Evolutionary conservation across 495 filamentous ascomycete species (phyloP).

Genomic region (Daldinia decipiens): DNA sequence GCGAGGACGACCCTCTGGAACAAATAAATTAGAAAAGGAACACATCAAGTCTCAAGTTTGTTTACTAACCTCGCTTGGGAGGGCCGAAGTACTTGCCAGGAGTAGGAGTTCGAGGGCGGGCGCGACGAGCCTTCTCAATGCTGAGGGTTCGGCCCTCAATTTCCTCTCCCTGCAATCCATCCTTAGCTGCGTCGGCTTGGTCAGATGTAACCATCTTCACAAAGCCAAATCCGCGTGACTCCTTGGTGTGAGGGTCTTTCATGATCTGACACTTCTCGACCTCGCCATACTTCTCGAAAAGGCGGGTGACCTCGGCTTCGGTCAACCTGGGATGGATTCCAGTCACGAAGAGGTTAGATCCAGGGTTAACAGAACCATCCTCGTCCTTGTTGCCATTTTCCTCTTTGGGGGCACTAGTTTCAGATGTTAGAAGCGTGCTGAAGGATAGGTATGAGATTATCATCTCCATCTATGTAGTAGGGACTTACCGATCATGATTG

Average conservation of each 20-base stretch:
- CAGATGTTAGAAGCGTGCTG: slow-evolving; percentile 15
- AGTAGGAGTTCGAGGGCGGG: slow-evolving; percentile 92
- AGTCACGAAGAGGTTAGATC: slow-evolving; percentile 98
- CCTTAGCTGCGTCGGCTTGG: slow-evolving; percentile 95
- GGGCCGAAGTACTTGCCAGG: slow-evolving; percentile 99
- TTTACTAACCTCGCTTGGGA: slow-evolving; percentile 88
- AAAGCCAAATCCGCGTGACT: slow-evolving; percentile 98
- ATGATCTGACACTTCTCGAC: slow-evolving; percentile 99
- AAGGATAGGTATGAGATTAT: background rate
- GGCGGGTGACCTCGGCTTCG: slow-evolving; percentile 88
- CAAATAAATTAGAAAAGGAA: slow-evolving; percentile 15
- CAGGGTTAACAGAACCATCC: slow-evolving; percentile 85
- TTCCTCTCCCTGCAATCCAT: slow-evolving; percentile 92
- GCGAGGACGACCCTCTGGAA: slow-evolving; percentile 43
- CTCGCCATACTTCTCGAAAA: slow-evolving; percentile 98
- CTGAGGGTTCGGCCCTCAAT: slow-evolving; percentile 96
- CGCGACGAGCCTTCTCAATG: slow-evolving; percentile 98
- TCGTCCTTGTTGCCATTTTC: slow-evolving; percentile 68
- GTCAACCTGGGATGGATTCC: slow-evolving; percentile 95
- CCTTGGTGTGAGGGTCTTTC: slow-evolving; percentile 96
- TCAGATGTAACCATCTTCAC: slow-evolving; percentile 97
- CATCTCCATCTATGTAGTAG: background rate
- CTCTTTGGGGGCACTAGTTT: slow-evolving; percentile 60
- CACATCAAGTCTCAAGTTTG: slow-evolving; percentile 17
- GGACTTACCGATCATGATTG: slow-evolving; percentile 75